These are phyloP conservation scores for Fusarium newnesense DNA, from an alignment of 2,329 filamentous ascomycete species.

Conservation along the genomic window DNA sequence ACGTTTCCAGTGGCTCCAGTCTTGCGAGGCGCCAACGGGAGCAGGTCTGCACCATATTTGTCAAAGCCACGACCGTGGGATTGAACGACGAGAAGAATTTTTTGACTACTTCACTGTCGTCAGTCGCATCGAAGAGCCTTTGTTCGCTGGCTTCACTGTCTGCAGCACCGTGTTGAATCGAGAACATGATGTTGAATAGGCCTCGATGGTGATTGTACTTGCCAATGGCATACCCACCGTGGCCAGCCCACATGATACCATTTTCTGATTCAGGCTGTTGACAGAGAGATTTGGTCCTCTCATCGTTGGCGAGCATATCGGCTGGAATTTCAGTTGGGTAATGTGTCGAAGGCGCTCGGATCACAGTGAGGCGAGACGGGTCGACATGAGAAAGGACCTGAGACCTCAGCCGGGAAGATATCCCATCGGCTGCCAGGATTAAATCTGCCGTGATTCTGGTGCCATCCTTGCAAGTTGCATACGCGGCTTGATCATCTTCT, in stretches of 20 bases:
- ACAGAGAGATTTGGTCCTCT: not conserved
- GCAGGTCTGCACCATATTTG: not conserved
- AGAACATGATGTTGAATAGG: constrained; percentile 11
- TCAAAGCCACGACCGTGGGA: not conserved
- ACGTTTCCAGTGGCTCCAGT: not conserved
- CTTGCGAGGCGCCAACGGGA: constrained; percentile 3
- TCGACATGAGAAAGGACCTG: not conserved
- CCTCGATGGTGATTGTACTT: constrained; percentile 14
- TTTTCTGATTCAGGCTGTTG: not conserved
- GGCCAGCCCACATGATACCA: constrained; percentile 10
- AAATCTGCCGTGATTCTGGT: not conserved
- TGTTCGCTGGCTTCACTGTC: constrained; percentile 4
- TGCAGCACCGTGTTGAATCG: constrained; percentile 3
- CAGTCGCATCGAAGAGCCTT: not conserved
- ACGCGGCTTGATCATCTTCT: not conserved
- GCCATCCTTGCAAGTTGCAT: not conserved
- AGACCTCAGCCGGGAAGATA: constrained; percentile 1
- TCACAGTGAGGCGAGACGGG: not conserved
- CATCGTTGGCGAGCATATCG: not conserved
- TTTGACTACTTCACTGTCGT: not conserved
- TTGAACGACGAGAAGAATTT: not conserved
- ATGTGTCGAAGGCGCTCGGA: constrained; percentile 7
- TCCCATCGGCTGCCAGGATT: not conserved
- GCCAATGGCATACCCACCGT: constrained; percentile 5
- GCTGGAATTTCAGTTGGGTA: constrained; percentile 3